Conservation (phyloP, 495 filamentous ascomycete genomes). For the Neurospora africana region DNA sequence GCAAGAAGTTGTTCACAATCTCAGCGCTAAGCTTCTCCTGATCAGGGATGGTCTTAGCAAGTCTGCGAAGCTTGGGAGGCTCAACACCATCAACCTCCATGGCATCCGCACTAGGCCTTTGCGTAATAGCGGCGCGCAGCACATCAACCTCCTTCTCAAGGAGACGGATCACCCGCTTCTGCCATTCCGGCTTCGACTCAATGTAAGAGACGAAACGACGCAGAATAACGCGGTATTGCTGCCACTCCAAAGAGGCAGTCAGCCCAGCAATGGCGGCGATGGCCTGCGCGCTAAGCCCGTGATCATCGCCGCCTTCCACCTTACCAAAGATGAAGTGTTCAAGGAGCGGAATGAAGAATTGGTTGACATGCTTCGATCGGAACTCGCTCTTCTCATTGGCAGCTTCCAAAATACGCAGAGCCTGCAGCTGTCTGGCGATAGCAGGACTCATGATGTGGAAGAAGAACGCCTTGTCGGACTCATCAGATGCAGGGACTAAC, state of each 20-base stretch:
- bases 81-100: constrained; percentile 31
- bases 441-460: constrained; percentile 86
- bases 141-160: constrained; percentile 72
- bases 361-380: constrained; percentile 63
- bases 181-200: constrained; percentile 66
- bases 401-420: constrained; percentile 61
- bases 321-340: constrained; percentile 88
- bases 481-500: constrained; percentile 63
- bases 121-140: constrained; percentile 42
- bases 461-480: constrained; percentile 79
- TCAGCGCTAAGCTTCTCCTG: constrained; percentile 62
- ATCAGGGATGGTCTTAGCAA: constrained; percentile 58
- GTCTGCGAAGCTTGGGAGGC: constrained; percentile 19
- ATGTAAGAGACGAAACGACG: constrained; percentile 71
- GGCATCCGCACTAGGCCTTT: constrained; percentile 27
- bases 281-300: constrained; percentile 77
- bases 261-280: constrained; percentile 63
- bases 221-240: constrained; percentile 76
- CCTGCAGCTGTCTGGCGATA: constrained; percentile 74
- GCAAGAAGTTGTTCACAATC: constrained; percentile 62
- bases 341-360: constrained; percentile 81
- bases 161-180: constrained; percentile 76
- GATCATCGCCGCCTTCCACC: constrained; percentile 62
- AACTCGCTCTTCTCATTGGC: constrained; percentile 53
- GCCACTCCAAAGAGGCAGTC: constrained; percentile 72